Base-by-base conservation (phyloP, 768 basidiomycete genomes). In the Lentinus tigrinus region DNA sequence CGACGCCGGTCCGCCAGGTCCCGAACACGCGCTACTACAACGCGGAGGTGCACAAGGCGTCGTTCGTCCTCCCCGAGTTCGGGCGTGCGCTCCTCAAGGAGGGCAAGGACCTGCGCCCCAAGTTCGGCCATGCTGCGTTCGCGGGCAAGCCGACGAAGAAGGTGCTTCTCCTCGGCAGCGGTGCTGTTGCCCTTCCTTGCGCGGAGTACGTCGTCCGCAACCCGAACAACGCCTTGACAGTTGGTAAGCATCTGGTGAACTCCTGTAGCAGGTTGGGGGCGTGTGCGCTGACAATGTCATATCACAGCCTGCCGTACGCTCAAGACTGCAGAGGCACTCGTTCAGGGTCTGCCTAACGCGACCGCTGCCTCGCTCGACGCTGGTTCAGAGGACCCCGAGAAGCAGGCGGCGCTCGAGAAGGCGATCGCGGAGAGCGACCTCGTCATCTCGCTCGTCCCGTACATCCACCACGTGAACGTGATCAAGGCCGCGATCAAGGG, bases 401-500 rank as follows among this genome's bases (percentile, higher is more conserved):
- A 88, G 65, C 73, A 85, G 28, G 74, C 77, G 8, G 88, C 85
- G 13, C 86, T 99, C 42, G 91, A 95, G 66, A 80, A 80, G 17
- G 87, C 86, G 46, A 82, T 99, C 55, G 90, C 89, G 21, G 86
- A 83, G 46, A 88, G 92, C 72, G 94, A 98, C 72, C 83, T 98
- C 49, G 93, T 98, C 72, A 91, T 98, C 70, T 95, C 93, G 8
- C 85, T 99, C 69, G 95, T 99, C 63, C 97, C 97, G 0, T 98
- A 98, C 81, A 93, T 87, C 54, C 78, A 87, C 79, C 97, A 98
- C 72, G 85, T 86, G 17, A 78, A 79, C 27, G 93, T 99, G 69
- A 95, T 98, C 77, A 86, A 91, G 73, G 89, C 94, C 11, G 93
- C 93, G 42, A 91, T 95, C 80, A 83, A 81, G 73, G 77, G 84